Base-by-base conservation (phyloP, 2,329 filamentous ascomycete species). In the Aspergillus sp. region DNA sequence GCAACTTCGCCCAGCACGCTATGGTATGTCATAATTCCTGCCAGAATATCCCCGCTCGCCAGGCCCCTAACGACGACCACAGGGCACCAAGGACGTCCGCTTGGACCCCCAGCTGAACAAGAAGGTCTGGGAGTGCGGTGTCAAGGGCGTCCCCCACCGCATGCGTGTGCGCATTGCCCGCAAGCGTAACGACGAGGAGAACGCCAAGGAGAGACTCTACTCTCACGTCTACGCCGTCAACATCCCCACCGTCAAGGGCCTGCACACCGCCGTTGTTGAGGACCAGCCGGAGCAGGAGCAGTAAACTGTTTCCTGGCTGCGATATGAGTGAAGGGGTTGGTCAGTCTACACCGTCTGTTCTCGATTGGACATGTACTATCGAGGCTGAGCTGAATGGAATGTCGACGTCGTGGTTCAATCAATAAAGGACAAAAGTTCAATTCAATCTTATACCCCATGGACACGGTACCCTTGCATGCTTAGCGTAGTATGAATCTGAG, bases 131-230 rank as follows among this genome's bases (percentile, higher is more conserved):
- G 91, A 98, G 74, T 75, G 82, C 63, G 91, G 91, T 69, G 80
- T 98, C 76, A 98, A 96, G 84, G 93, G 91, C 62, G 88, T 95
- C 53, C 86, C 89, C 54, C 96, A 82, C 83, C 82, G 93, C 70
- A 77, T 98, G 58, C 89, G 91, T 61, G 80, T 98, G 64, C 86
- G 93, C 72, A 95, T 98, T 73, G 94, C 86, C 64, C 86, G 91
- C 72, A 93, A 93, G 81, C 86, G 91, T 80, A 98, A 98, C 74
- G 91, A 98, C 69, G 91, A 96, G 78, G 91, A 98, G 74, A 86
- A 85, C 60, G 91, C 93, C 67, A 94, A 94, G 78, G 86, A 98
- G 80, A 94, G 93, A 79, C 81, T 98, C 52, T 98, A 96, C 82
- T 91, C 83, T 69, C 95, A 94, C 73, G 91, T 98, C 56, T 89